Base-by-base conservation (phyloP, 1,284 basidiomycete species). In the Ceratobasidium sp. region DNA sequence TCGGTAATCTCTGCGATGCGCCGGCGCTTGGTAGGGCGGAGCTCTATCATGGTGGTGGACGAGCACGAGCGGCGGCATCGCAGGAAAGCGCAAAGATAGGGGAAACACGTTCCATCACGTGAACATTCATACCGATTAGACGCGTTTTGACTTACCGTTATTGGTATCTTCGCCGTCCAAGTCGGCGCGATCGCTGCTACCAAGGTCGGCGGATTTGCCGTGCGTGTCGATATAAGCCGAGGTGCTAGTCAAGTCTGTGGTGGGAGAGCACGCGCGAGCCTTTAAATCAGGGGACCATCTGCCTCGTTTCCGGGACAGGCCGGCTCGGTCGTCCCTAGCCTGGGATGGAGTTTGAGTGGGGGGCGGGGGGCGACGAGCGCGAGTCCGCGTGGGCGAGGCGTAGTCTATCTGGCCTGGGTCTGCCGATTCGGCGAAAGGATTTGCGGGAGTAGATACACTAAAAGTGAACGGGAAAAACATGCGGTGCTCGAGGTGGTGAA, bases 1-100 rank as follows among this genome's bases (percentile, higher is more conserved):
- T 92, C 91, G 78, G 92, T 90, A 83, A 94, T 87, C 32, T 74
- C 76, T 78, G 90, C 90, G 80, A 87, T 87, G 68, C 92, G 89
- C 80, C 87, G 86, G 84, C 90, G 90, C 80, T 86, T 83, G 67
- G 88, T 86, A 40, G 88, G 89, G 34, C 54, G 43, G 34, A 57
- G 34, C 52, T 77, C 76, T 68, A 59, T 40, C 66, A 76, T 76
- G 66, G 75, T 46, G 46, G 44, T 49, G 43, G 61, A 37, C 22
- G 59, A 74, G 44, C 54, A 25, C 51, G 17, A 37, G 59, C 59
- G 59, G 59, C 59, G 59, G 37, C 59, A 61, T 43, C 59, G 59
- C 59, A 57, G 68, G 68, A 56, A 69, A n/a, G 54, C 43, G n/a
- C 9, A 70, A 19, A 67, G 44, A 25, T 13, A 70, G 40, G 32